Percentiles rank a stretch among this genome's conserved stretches.
Conservation (phyloP, 1,284 basidiomycete species). For the Papiliotrema fonsecae region DNA sequence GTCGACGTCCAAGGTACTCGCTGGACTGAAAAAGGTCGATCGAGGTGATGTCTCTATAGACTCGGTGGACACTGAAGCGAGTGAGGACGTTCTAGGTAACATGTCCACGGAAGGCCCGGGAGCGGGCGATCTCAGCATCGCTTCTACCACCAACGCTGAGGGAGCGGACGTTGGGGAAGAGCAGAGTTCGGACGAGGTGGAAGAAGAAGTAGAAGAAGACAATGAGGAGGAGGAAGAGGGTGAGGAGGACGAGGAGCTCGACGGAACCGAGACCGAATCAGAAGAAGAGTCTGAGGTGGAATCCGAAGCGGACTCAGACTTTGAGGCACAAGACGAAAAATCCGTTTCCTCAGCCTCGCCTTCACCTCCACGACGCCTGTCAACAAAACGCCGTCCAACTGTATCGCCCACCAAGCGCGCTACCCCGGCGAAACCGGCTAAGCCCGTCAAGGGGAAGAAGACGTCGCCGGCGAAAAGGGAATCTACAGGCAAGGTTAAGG, state of each 20-base stretch:
- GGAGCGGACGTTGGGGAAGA: conserved; percentile 1
- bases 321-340: conserved; percentile 10
- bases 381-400: conserved; percentile 12
- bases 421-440: not conserved
- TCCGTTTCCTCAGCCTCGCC: conserved; percentile 11
- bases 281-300: conserved; percentile 16
- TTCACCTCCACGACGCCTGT: conserved; percentile 21
- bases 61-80: conserved; percentile 1
- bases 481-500: not conserved
- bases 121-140: not conserved
- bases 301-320: conserved; percentile 16
- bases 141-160: too few relatives aligned
- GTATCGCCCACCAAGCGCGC: conserved; percentile 7
- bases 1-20: too few relatives aligned
- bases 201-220: not conserved
- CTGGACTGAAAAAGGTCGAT: too few relatives aligned
- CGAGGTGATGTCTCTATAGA: conserved; percentile 8
- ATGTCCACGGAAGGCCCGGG: too few relatives aligned
- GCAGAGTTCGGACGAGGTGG: not conserved
- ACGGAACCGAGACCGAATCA: conserved; percentile 8
- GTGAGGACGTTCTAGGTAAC: conserved; percentile 9
- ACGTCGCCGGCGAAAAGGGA: not conserved
- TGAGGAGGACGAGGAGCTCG: conserved; percentile 17
- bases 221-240: conserved; percentile 6
- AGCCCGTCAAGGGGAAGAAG: not conserved